Evolutionary conservation across 108 stramenopile species (phyloP).

Genomic region (Fistulifera pelliculosa): DNA sequence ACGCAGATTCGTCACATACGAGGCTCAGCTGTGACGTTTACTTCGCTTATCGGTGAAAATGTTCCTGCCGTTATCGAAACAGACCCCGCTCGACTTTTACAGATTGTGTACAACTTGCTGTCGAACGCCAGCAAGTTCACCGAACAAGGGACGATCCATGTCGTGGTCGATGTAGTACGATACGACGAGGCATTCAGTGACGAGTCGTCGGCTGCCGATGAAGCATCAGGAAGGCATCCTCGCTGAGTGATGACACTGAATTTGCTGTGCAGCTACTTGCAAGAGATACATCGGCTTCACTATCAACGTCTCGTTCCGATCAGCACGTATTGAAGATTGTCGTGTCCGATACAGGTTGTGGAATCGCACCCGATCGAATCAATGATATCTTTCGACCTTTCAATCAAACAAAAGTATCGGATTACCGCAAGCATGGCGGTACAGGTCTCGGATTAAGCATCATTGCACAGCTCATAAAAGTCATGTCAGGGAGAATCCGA

Average conservation of each 20-base stretch:
- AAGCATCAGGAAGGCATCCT: no score
- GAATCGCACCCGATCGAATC: slow-evolving; percentile 17
- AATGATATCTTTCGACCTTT: slow-evolving; percentile 25
- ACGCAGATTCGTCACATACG: neutral
- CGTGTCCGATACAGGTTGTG: slow-evolving; percentile 28
- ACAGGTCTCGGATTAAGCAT: slow-evolving; percentile 30
- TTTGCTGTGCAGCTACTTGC: no score
- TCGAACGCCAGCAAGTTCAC: slow-evolving; percentile 24
- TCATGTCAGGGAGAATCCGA: slow-evolving; percentile 2
- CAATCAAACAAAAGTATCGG: slow-evolving; percentile 17
- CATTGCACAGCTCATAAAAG: neutral
- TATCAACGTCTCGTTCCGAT: neutral
- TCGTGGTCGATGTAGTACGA: neutral
- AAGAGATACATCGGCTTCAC: no score
- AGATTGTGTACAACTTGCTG: slow-evolving; percentile 16
- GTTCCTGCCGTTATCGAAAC: neutral
- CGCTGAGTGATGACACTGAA: no score
- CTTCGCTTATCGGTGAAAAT: neutral
- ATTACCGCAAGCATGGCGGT: slow-evolving; percentile 27
- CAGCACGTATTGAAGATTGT: neutral
- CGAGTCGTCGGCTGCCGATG: neutral
- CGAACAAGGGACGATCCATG: slow-evolving; percentile 8
- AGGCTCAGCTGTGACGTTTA: neutral
- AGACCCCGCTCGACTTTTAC: slow-evolving; percentile 1
- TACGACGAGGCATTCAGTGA: neutral